A percentile compares a stretch with the other conserved stretches of the same genome.
These are phyloP conservation scores for Salix brachista DNA, from an alignment of 345 rosid genomes.

Conservation along the genomic window DNA sequence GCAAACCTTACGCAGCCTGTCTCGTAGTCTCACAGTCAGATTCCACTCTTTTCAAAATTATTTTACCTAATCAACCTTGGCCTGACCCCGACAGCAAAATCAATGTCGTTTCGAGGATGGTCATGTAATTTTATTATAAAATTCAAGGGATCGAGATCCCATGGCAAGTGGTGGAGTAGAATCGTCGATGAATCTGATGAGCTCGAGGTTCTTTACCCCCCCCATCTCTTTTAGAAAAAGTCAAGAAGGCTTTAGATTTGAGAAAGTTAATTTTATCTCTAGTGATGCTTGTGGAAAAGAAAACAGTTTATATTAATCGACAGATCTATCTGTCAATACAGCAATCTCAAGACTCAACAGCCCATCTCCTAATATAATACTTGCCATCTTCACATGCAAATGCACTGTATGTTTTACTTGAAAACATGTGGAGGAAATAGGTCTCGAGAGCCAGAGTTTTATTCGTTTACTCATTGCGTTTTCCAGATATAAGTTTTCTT, in stretches of 20 bases:
- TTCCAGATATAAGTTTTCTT: no score
- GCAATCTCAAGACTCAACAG: background rate
- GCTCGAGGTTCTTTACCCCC: no score
- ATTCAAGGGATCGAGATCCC: background rate
- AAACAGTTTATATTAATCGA: background rate
- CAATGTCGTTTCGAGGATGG: constrained; percentile 35
- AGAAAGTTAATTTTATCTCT: background rate
- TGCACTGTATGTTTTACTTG: no score
- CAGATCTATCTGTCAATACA: background rate
- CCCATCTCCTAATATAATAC: background rate
- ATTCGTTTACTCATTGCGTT: no score
- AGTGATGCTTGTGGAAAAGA: no score
- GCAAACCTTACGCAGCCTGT: constrained; percentile 27
- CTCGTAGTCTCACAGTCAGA: constrained; percentile 20
- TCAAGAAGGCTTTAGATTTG: background rate
- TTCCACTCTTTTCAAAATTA: constrained; percentile 31
- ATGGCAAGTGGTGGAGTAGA: background rate
- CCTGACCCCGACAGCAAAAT: constrained; percentile 33
- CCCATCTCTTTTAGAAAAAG: no score
- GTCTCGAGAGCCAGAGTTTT: no score
- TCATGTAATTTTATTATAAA: background rate
- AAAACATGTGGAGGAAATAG: no score
- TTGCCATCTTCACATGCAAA: background rate
- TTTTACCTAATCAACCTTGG: constrained; percentile 20
- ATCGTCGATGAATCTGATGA: no score